Conservation (phyloP, 2,329 filamentous ascomycete species). For the Capronia americana region DNA sequence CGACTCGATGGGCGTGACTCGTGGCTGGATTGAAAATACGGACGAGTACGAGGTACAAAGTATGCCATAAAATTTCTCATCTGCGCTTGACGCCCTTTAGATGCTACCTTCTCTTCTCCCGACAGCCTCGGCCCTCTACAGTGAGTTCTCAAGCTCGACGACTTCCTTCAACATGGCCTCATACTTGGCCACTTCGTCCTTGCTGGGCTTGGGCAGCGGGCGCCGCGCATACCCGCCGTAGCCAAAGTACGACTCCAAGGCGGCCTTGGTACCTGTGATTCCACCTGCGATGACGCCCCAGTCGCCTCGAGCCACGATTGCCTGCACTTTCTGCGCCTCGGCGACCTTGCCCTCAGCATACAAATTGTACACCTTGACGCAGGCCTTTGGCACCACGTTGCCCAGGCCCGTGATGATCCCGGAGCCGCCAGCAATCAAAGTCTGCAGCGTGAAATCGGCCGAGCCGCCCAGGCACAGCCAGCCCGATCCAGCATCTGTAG, state of each 20-base stretch:
- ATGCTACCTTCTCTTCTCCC: not conserved
- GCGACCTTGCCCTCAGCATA: constrained; percentile 65
- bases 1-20: not conserved
- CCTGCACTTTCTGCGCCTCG: constrained; percentile 69
- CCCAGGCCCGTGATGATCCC: constrained; percentile 75
- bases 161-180: constrained; percentile 49
- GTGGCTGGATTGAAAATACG: not conserved
- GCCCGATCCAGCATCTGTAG: constrained; percentile 60
- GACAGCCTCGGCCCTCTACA: constrained; percentile 15
- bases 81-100: not conserved
- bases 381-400: constrained; percentile 72
- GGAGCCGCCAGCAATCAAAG: constrained; percentile 71
- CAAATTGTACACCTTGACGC: constrained; percentile 65
- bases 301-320: constrained; percentile 69
- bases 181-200: constrained; percentile 43
- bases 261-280: constrained; percentile 72
- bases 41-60: not conserved
- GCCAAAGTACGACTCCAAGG: constrained; percentile 65
- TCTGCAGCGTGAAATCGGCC: constrained; percentile 76
- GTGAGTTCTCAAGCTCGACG: constrained; percentile 47
- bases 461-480: constrained; percentile 77
- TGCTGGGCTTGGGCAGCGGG: constrained; percentile 60
- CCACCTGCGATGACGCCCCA: constrained; percentile 74
- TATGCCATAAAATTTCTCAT: not conserved
- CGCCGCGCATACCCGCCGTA: constrained; percentile 69